phyloP scores from a whole-genome alignment of 768 basidiomycete genomes.

The Mycena alexandri region DNA sequence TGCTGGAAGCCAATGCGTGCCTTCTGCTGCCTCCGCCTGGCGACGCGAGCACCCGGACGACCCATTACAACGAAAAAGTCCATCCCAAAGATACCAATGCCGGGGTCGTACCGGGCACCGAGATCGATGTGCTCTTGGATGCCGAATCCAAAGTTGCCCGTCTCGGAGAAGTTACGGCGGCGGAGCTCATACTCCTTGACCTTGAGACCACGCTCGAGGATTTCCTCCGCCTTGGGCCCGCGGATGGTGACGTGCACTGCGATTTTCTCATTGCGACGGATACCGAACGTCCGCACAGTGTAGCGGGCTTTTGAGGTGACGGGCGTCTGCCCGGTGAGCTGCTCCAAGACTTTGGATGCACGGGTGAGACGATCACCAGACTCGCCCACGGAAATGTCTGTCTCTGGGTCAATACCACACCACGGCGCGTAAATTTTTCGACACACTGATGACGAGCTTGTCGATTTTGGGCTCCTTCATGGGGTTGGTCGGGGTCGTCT shows the following conservation, averaged over 20 bases:
- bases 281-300: conserved; percentile 98
- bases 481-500: conserved; percentile 89
- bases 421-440: conserved; percentile 12
- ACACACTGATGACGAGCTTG: conserved; percentile 99
- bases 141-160: conserved; percentile 99
- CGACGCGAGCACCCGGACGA: conserved; percentile 92
- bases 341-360: conserved; percentile 99
- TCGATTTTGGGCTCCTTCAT: conserved; percentile 98
- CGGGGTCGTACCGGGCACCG: conserved; percentile 97
- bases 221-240: conserved; percentile 99
- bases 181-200: conserved; percentile 99
- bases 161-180: conserved; percentile 97
- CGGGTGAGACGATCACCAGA: conserved; percentile 99
- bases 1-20: conserved; percentile 89
- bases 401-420: conserved; percentile 28
- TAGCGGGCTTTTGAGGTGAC: conserved; percentile 99
- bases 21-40: conserved; percentile 91
- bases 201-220: conserved; percentile 98
- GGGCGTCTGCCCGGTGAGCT: conserved; percentile 98
- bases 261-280: conserved; percentile 99
- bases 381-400: conserved; percentile 99
- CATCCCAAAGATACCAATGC: conserved; percentile 99
- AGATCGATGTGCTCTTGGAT: conserved; percentile 99
- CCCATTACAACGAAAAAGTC: conserved; percentile 99
- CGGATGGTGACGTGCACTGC: conserved; percentile 99